Percentiles rank a stretch among this genome's conserved stretches.
phyloP scores from a whole-genome alignment of 108 stramenopile species.

The Pseudonitzschia multistriata region DNA sequence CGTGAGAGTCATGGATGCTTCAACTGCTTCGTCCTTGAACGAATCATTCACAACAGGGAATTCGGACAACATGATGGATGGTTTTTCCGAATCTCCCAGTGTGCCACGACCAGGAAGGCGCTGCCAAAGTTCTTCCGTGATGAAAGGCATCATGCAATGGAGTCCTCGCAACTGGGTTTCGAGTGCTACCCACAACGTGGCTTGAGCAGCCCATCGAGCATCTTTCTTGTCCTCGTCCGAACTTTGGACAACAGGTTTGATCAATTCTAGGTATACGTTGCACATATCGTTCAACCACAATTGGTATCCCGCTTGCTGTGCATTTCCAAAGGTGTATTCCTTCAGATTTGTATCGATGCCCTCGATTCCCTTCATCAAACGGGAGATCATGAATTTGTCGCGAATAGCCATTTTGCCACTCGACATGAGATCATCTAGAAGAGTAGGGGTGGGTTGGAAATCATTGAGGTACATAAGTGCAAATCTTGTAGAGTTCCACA shows the following conservation, averaged over 20 bases:
- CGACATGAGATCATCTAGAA: slow-evolving; percentile 76
- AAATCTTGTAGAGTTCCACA: slow-evolving; percentile 97
- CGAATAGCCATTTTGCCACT: slow-evolving; percentile 83
- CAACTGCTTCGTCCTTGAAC: slow-evolving; percentile 57
- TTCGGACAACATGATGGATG: slow-evolving; percentile 94
- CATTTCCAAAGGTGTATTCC: slow-evolving; percentile 88
- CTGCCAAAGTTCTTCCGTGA: slow-evolving; percentile 99
- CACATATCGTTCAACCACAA: slow-evolving; percentile 97
- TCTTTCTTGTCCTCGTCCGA: slow-evolving; percentile 56
- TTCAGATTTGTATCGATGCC: slow-evolving; percentile 74
- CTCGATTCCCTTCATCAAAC: slow-evolving; percentile 76
- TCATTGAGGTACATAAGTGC: slow-evolving; percentile 88
- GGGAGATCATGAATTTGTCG: slow-evolving; percentile 91
- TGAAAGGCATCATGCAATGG: slow-evolving; percentile 99
- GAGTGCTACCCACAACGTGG: slow-evolving; percentile 88
- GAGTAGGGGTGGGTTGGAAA: slow-evolving; percentile 81
- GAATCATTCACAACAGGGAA: slow-evolving; percentile 75
- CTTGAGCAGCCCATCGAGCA: slow-evolving; percentile 89
- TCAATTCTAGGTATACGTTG: slow-evolving; percentile 95
- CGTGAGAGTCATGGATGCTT: slow-evolving; percentile 74
- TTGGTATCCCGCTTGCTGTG: slow-evolving; percentile 78
- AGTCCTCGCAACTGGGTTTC: slow-evolving; percentile 91
- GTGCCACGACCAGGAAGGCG: slow-evolving; percentile 97
- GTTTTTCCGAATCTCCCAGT: slow-evolving; percentile 73
- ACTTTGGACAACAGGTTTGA: slow-evolving; percentile 95